Conservation (phyloP, 2,329 filamentous ascomycete genomes). For the Torrubiella hemipterigena region DNA sequence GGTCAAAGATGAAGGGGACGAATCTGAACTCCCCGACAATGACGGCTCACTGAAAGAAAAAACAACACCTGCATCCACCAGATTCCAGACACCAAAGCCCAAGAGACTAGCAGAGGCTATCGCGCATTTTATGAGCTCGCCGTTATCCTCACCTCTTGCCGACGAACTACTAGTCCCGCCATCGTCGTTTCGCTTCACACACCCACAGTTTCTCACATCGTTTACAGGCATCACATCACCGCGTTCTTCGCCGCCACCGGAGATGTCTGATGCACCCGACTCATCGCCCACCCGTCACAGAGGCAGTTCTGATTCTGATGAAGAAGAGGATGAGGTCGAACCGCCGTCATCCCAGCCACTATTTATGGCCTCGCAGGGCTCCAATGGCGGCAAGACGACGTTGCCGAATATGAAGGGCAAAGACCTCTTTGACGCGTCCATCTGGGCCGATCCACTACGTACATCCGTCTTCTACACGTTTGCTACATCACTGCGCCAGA, state of each 20-base stretch:
- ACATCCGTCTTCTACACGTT: slow-evolving; percentile 65
- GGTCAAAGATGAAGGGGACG: slow-evolving; percentile 6
- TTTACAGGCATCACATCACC: slow-evolving; percentile 35
- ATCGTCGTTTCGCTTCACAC: slow-evolving; percentile 12
- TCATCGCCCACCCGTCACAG: slow-evolving; percentile 20
- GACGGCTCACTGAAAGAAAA: not conserved
- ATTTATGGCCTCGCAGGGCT: slow-evolving; percentile 24
- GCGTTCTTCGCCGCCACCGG: slow-evolving; percentile 42
- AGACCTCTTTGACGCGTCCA: slow-evolving; percentile 58
- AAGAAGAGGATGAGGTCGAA: slow-evolving; percentile 33
- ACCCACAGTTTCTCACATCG: slow-evolving; percentile 10
- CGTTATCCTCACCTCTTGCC: slow-evolving; percentile 24
- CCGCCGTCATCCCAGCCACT: slow-evolving; percentile 27
- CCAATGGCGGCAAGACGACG: slow-evolving; percentile 17
- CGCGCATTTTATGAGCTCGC: slow-evolving; percentile 17
- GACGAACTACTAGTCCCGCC: slow-evolving; percentile 17
- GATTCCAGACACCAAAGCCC: slow-evolving; percentile 7
- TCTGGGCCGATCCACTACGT: slow-evolving; percentile 56
- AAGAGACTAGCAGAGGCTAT: slow-evolving; percentile 8
- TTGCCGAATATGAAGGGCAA: slow-evolving; percentile 56
- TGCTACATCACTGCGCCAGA: slow-evolving; percentile 53
- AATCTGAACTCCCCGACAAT: slow-evolving; percentile 5
- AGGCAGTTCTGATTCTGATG: slow-evolving; percentile 26
- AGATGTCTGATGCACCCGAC: slow-evolving; percentile 39
- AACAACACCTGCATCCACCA: not conserved